Conservation (phyloP, 2,329 filamentous ascomycete genomes). For the Eurotiales sp. region DNA sequence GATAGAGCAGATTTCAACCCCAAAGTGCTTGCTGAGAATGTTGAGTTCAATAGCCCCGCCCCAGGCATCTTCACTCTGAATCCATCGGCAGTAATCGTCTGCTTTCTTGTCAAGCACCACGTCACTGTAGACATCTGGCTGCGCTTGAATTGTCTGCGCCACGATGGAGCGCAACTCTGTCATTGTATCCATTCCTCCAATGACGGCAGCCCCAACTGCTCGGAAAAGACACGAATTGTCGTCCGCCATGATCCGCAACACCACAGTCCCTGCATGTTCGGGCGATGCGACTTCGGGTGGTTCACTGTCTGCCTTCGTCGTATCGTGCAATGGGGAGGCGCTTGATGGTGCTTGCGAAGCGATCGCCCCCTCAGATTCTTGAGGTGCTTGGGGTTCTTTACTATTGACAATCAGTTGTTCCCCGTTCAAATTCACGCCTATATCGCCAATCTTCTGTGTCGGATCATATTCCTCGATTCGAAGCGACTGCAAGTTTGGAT, state of each 20-base stretch:
- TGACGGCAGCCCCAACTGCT: constrained; percentile 76
- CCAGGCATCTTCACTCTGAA: constrained; percentile 78
- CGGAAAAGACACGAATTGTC: constrained; percentile 95
- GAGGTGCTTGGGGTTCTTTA: constrained; percentile 35
- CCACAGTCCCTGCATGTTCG: constrained; percentile 54
- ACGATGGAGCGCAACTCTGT: constrained; percentile 72
- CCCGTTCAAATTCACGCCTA: constrained; percentile 61
- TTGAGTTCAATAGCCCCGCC: constrained; percentile 87
- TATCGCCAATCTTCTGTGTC: constrained; percentile 50
- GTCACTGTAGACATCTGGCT: constrained; percentile 69
- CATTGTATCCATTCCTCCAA: constrained; percentile 64
- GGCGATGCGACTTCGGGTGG: constrained; percentile 60
- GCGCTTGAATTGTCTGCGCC: constrained; percentile 69
- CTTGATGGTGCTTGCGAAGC: neutral
- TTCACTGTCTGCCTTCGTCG: constrained; percentile 45
- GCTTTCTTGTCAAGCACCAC: constrained; percentile 72
- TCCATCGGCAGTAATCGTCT: constrained; percentile 74
- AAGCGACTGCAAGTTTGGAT: constrained; percentile 67
- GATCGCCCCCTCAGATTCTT: constrained; percentile 5
- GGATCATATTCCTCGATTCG: constrained; percentile 53
- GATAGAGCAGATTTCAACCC: constrained; percentile 78
- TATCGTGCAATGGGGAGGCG: neutral
- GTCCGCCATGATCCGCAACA: constrained; percentile 91
- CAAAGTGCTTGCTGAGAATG: constrained; percentile 79
- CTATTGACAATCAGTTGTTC: constrained; percentile 64